phyloP scores from a whole-genome alignment of 495 filamentous ascomycete genomes.

The Penicillium dipodomyicola region DNA sequence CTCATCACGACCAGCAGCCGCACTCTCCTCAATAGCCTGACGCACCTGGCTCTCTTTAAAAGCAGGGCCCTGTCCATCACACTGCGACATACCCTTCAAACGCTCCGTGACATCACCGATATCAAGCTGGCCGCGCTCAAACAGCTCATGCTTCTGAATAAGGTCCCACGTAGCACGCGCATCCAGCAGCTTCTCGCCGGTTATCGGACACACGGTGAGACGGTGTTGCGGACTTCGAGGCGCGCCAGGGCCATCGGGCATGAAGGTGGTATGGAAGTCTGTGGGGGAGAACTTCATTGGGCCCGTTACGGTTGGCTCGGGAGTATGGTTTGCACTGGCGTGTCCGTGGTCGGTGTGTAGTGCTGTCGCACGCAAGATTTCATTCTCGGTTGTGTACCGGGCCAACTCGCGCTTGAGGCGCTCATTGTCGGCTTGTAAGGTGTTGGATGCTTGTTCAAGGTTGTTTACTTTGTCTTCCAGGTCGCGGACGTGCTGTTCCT shows the following conservation, averaged over 20 bases:
- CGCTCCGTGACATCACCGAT: constrained; percentile 73
- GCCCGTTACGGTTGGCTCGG: constrained; percentile 49
- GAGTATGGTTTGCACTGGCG: constrained; percentile 23
- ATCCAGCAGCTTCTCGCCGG: constrained; percentile 74
- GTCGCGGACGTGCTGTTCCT: constrained; percentile 89
- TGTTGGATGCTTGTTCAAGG: constrained; percentile 58
- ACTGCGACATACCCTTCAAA: constrained; percentile 73
- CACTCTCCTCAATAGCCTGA: constrained; percentile 74
- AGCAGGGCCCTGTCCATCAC: constrained; percentile 86
- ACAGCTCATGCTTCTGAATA: constrained; percentile 80
- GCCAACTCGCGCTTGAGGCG: constrained; percentile 79
- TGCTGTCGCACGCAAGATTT: constrained; percentile 83
- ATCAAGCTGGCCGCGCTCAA: constrained; percentile 78
- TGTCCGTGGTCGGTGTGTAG: constrained; percentile 24
- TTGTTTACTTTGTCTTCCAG: constrained; percentile 81
- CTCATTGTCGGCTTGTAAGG: constrained; percentile 71
- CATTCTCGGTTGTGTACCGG: constrained; percentile 81
- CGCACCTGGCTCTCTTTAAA: constrained; percentile 76
- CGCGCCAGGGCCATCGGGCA: constrained; percentile 29
- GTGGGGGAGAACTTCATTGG: constrained; percentile 72
- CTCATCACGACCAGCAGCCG: constrained; percentile 69
- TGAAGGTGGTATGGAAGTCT: constrained; percentile 56
- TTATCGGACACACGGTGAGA: constrained; percentile 60
- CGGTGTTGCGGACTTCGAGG: constrained; percentile 58
- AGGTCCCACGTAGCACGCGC: constrained; percentile 87